Evolutionary conservation across 2,329 filamentous ascomycete genomes (phyloP).

Genomic region (Fusarium illudens): DNA sequence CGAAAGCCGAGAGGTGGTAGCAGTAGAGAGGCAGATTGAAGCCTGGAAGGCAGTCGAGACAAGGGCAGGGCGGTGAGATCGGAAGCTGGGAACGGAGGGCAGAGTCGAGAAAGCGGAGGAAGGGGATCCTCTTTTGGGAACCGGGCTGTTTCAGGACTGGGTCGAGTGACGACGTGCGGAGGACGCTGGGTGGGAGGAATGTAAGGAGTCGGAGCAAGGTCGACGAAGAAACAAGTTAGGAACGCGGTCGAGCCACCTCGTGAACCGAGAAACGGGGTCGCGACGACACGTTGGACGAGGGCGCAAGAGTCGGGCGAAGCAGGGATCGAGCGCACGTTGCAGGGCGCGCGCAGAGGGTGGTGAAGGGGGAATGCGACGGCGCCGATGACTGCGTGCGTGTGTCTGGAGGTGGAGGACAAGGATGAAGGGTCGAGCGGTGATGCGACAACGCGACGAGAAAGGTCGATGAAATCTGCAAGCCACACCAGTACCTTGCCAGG

Average conservation of each 20-base stretch:
- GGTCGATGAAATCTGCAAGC: constrained; percentile 18
- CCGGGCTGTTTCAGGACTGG: constrained; percentile 39
- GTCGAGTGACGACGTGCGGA: constrained; percentile 9
- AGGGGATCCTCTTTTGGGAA: constrained; percentile 30
- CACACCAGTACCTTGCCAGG: constrained; percentile 25
- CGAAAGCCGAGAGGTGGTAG: constrained; percentile 36
- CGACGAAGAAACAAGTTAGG: constrained; percentile 25
- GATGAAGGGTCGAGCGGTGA: constrained; percentile 1
- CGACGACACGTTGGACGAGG: constrained; percentile 21
- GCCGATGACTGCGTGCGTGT: neutral
- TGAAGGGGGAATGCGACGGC: neutral
- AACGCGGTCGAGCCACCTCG: constrained; percentile 33
- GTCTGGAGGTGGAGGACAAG: neutral
- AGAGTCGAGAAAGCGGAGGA: constrained; percentile 30
- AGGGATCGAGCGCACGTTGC: constrained; percentile 34
- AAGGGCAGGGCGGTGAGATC: constrained; percentile 36
- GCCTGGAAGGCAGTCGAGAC: constrained; percentile 18
- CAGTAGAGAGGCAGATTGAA: constrained; percentile 14
- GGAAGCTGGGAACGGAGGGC: constrained; percentile 36
- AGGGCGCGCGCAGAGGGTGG: constrained; percentile 22
- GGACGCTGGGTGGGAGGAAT: constrained; percentile 13
- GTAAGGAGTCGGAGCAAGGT: constrained; percentile 13
- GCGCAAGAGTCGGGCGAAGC: constrained; percentile 40
- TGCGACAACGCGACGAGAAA: neutral
- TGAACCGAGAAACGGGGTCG: constrained; percentile 29